phyloP scores from a whole-genome alignment of 2,329 filamentous ascomycete species.

The Aspergillus latus region DNA sequence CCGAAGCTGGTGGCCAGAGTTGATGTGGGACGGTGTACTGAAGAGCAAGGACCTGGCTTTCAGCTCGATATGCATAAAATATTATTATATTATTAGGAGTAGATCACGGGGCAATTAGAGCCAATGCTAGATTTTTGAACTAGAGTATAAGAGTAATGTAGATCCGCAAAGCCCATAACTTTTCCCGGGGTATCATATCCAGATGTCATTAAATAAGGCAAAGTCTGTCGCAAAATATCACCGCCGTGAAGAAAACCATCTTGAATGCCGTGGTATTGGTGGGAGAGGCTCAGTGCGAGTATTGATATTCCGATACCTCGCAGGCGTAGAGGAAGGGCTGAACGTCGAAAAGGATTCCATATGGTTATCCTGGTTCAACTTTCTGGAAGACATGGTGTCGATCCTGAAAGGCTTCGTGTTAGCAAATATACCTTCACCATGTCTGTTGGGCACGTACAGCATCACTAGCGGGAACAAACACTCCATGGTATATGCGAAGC shows the following conservation, averaged over 20 bases:
- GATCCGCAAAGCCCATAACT: not conserved
- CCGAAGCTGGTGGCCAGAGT: no score
- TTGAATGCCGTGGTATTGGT: slow-evolving; percentile 1
- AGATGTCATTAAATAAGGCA: not conserved
- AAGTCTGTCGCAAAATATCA: not conserved
- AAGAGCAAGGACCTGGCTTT: no score
- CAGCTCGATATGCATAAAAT: not conserved
- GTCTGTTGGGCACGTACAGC: not conserved
- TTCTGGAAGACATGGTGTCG: slow-evolving; percentile 10
- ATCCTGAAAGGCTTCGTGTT: not conserved
- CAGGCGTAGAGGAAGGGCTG: not conserved
- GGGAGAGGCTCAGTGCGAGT: slow-evolving; percentile 9
- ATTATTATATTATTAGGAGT: not conserved
- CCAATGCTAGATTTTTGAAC: no score
- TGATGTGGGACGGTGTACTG: no score
- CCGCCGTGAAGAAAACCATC: slow-evolving; percentile 3
- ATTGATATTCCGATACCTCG: not conserved
- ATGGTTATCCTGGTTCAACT: not conserved
- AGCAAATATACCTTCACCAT: not conserved
- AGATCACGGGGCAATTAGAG: not conserved
- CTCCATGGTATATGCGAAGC: slow-evolving; percentile 14
- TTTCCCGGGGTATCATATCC: slow-evolving; percentile 5
- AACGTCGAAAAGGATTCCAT: slow-evolving; percentile 6
- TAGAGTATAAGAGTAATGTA: not conserved
- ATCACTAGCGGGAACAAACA: slow-evolving; percentile 14